Evolutionary conservation across 192 early-diverging fungal species (phyloP).

Genomic region (Linnemannia schmuckeri): DNA sequence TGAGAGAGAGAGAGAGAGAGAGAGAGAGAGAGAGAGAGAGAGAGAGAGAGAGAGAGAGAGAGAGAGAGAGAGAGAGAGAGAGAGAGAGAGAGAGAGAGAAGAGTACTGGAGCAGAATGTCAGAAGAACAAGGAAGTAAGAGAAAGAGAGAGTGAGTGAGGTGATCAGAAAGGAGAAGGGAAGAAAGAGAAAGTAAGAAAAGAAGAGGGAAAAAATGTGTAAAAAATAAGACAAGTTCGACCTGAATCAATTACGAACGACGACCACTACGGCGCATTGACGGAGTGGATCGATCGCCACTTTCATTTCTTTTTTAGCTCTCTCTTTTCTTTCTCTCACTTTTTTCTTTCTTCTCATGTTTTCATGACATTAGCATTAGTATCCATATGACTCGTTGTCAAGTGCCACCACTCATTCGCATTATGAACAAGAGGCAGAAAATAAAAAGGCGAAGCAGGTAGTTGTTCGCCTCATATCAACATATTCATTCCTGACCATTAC

Average conservation of each 20-base stretch:
- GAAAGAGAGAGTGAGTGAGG: background rate
- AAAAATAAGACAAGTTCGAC: background rate
- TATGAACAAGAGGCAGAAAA: too few species aligned
- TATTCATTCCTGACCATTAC: background rate
- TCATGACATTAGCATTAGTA: too few species aligned
- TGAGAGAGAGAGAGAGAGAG: background rate
- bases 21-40: too few species aligned
- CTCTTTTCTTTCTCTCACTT: background rate
- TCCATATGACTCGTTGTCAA: too few species aligned
- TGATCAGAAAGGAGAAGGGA: background rate
- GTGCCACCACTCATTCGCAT: too few species aligned
- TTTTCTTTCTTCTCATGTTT: background rate
- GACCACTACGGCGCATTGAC: background rate
- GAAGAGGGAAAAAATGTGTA: background rate
- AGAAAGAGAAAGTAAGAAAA: background rate
- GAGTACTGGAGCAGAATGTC: background rate
- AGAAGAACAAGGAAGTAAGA: too few species aligned
- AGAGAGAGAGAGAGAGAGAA: background rate
- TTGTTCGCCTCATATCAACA: background rate
- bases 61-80: background rate
- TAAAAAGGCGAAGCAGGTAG: background rate
- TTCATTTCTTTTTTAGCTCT: background rate
- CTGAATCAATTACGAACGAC: too few species aligned
- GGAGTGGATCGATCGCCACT: background rate
- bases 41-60: too few species aligned